Base-by-base conservation (phyloP, 169 alveolate species). In the Plasmodium gonderi region DNA sequence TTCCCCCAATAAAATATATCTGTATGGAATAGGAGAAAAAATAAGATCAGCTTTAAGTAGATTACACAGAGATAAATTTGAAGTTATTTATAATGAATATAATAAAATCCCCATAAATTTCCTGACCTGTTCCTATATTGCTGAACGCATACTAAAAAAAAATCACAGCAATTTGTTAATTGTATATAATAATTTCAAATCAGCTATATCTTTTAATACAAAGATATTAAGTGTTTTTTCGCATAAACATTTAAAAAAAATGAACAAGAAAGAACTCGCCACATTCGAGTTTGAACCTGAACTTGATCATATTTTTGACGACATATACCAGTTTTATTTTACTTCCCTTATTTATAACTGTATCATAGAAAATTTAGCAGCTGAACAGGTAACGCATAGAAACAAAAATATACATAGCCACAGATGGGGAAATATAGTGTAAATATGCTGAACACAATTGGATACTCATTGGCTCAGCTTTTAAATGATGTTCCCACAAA, bases 181-280 rank as follows among this genome's bases (percentile, higher is more conserved):
- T 72, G 87, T 97, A 29, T 96, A 95, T 81, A 97, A 97, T 81
- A 97, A 97, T 94, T 97, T 97, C 85, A 95, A 94, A 80, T 95
- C 97, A n/a, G 98, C 96, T 45, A 96, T 97, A 38, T 90, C 97
- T 82, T 97, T 91, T 95, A 98, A 97, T 80, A 97, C 98, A 0
- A 47, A 91, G 38, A 92, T 92, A n/a, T 75, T 95, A 82, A 95
- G 94, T 65, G 95, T 95, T 23, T 83, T 94, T 45, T 92, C 96
- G n/a, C 92, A 79, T 42, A 65, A 92, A 49, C 97, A 95, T 47
- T 92, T 92, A 92, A 82, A 75, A 65, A 75, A 91, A 94, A 93
- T 95, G 95, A 92, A 85, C 91, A 93, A 95, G 91, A 77, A 90
- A 67, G 97, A 95, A 64, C 74, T 95, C 64, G 92, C 93, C 81